phyloP scores from a whole-genome alignment of 176 grass and related monocot genomes.

The Cenchrus purpureus region DNA sequence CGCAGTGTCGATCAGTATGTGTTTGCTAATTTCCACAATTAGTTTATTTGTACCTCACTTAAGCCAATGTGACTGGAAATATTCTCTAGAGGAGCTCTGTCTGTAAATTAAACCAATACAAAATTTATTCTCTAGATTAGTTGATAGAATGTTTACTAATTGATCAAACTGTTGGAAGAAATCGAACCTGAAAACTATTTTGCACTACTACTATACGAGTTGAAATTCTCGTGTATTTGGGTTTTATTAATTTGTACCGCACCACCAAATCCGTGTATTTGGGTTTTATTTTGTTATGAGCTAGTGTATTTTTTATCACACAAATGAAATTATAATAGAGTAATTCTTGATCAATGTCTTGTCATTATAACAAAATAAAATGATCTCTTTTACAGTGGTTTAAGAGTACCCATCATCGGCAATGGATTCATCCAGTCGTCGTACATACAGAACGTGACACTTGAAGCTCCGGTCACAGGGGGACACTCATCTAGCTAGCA shows the following conservation, averaged over 20 bases:
- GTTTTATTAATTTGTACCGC: background rate
- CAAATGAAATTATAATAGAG: background rate
- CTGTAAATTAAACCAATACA: too few relatives aligned
- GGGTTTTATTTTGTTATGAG: too few relatives aligned
- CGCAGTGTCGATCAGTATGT: background rate
- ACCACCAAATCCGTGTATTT: too few relatives aligned
- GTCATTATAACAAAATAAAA: background rate
- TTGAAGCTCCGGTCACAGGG: background rate
- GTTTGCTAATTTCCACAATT: background rate
- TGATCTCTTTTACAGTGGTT: too few relatives aligned
- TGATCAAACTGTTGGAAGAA: background rate
- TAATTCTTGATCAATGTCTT: background rate
- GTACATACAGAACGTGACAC: background rate
- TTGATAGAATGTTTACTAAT: background rate
- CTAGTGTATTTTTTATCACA: background rate
- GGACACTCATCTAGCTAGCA: background rate
- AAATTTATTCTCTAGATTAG: background rate
- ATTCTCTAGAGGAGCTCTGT: too few relatives aligned
- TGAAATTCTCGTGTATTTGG: background rate
- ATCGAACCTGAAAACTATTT: background rate
- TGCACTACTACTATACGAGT: background rate
- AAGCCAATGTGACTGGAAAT: too few relatives aligned
- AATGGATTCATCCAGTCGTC: background rate
- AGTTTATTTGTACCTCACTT: background rate
- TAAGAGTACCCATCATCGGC: too few relatives aligned